phyloP scores from a whole-genome alignment of 306 rosid species.

The Dryas alaskensis region DNA sequence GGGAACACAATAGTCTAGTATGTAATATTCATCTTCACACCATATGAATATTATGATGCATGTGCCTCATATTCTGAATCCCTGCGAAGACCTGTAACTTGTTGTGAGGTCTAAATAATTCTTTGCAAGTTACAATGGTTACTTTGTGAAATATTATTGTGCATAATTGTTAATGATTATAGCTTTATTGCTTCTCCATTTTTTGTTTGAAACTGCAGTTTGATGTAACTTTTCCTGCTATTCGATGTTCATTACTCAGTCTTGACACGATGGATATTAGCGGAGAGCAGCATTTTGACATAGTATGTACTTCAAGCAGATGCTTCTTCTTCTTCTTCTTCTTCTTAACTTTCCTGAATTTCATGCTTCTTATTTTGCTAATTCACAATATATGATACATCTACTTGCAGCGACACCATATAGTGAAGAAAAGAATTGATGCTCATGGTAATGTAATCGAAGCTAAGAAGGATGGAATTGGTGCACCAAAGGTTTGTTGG shows the following conservation, averaged over 20 bases:
- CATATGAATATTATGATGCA: too few species aligned
- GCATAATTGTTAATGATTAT: background rate
- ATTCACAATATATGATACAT: conserved; percentile 14
- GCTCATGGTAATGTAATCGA: conserved; percentile 65
- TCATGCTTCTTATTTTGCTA: conserved; percentile 15
- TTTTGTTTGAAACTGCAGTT: conserved; percentile 59
- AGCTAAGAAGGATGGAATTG: conserved; percentile 73
- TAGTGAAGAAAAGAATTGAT: conserved; percentile 76
- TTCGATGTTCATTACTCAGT: conserved; percentile 87
- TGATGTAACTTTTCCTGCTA: conserved; percentile 85
- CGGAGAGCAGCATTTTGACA: conserved; percentile 88
- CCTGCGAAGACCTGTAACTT: too few species aligned
- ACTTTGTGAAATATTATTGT: background rate
- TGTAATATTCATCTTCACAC: too few species aligned
- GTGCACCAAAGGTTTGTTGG: conserved; percentile 86
- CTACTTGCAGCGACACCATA: conserved; percentile 73
- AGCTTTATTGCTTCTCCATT: conserved; percentile 3
- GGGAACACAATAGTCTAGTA: too few species aligned
- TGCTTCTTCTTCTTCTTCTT: conserved; percentile 12
- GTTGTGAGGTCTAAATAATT: background rate
- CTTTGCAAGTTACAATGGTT: background rate
- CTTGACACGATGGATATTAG: conserved; percentile 84
- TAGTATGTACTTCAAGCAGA: conserved; percentile 52
- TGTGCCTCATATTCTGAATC: too few species aligned
- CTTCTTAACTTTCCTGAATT: conserved; percentile 9